Base-by-base conservation (phyloP, 495 filamentous ascomycete genomes). In the Lasiosphaeria hispida region DNA sequence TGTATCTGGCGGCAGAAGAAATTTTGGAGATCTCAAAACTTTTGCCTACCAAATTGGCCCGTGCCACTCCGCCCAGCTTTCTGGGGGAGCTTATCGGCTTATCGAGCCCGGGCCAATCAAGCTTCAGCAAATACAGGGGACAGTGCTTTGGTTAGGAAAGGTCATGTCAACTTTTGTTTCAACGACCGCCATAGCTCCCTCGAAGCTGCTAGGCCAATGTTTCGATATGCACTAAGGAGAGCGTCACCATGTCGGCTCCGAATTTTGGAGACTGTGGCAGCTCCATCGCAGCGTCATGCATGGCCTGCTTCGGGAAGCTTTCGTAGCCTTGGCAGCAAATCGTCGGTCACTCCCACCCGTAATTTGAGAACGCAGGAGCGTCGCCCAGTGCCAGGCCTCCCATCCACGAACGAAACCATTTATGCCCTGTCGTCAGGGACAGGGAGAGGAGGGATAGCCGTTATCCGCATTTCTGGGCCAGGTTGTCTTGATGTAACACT, bases 341-440 rank as follows among this genome's bases (percentile, higher is more conserved):
- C 43, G 10, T 2, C 23, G 2, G 23, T 30, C 23, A 30, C 5
- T 30, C 5, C 5, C 5, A 5, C 23, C 23, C 23, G 23, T 5
- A 30, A 30, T 30, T 30, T 30, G 23, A 30, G 23, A 2, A 2
- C 23, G 23, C 23, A 30, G 23, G 23, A 30, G 23, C 23, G 30
- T 33, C 55, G 39, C 52, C 37, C 42, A 17, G 51, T 35, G 23
- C 30, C 36, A 19, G 8, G 17, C 45, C 37, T n/a, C 13, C 52
- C 34, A 10, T n/a, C 39, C 35, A 38, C 39, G 10, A 63, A 77
- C 63, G 79, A 79, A 40, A 97, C 94, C 3, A 96, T 99, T 13
- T 97, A 93, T 67, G 94, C 95, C 0, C 77, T 97, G 3, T 96
- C 94, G 0, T 96, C 94, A 9, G 90, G 89, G 2, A 74, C 89